Evolutionary conservation across 345 rosid species (phyloP), one percentile per base, ranked within the genome.

Genomic region (Aegle marmelos): DNA sequence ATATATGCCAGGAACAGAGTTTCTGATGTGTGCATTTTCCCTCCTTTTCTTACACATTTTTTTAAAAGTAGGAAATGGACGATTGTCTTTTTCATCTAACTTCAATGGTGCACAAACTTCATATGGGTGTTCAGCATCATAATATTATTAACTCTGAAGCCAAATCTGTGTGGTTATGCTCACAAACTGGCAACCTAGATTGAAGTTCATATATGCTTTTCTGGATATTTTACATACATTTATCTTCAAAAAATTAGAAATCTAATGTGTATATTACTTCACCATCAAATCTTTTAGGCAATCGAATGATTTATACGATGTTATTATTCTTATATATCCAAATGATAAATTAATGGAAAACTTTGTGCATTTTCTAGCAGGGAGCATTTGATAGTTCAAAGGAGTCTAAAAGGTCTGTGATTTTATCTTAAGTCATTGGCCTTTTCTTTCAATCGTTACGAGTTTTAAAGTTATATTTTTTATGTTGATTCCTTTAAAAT

Each of bases 341-440:
- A 31, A 30, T 31, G 37, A 34, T 65, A 30, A 31, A 50, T 50
- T 76, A 34, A 73, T n/a, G 68, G 48, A 57, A 45, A 60, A 7
- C 56, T 37, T 48, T 31, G 36, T 66, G n/a, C 64, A 63, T 74
- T 76, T 64, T 61, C 60, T 68, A 50, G 73, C 88, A 85, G 88
- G 86, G 74, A 17, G 36, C 75, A 27, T 72, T 60, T 54, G 84
- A 83, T 28, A 76, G 68, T 71, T 67, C 79, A 56, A 68, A 50
- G 62, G 82, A 77, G 57, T 78, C 88, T 69, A 79, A 65, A 85
- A 85, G 83, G 85, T 83, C 57, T 72, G 81, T 54, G 34, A 66
- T 72, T 30, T 24, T 65, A 34, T 45, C 75, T 37, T 57, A 25
- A 57, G 10, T 30, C 59, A 60, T 61, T 57, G 17, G 36, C 54